phyloP scores from a whole-genome alignment of 805 yeast species.

The Sporopachydermia lactativora region DNA sequence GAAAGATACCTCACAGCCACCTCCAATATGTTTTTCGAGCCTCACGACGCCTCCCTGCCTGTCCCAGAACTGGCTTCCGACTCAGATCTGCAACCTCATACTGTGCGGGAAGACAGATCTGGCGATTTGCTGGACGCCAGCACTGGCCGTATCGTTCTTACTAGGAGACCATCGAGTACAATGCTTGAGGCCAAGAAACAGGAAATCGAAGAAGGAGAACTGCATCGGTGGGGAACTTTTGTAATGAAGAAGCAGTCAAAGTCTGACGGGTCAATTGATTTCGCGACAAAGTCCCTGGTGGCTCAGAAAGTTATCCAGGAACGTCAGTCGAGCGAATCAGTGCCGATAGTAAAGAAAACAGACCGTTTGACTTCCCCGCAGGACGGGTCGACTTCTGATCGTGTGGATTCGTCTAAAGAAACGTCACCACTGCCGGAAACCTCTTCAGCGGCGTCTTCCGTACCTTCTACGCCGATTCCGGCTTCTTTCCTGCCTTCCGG shows the following conservation, averaged over 20 bases:
- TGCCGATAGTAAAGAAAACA: not conserved
- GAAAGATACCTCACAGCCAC: not conserved
- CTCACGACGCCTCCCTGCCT: not conserved
- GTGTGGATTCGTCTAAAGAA: constrained; percentile 3
- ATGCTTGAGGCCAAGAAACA: constrained; percentile 52
- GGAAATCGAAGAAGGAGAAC: constrained; percentile 87
- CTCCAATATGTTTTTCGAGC: not conserved
- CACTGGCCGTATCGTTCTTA: not conserved
- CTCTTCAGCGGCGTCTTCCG: constrained; percentile 3
- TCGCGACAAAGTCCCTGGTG: not conserved
- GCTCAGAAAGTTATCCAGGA: constrained; percentile 20
- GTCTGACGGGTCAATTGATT: not conserved
- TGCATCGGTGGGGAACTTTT: constrained; percentile 75
- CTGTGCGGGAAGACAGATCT: not conserved
- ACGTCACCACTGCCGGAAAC: not conserved
- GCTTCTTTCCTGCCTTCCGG: constrained; percentile 30
- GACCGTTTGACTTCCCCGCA: constrained; percentile 4
- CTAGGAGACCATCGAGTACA: constrained; percentile 15
- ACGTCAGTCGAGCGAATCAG: constrained; percentile 5
- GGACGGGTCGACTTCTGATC: no score
- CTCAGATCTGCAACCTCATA: not conserved
- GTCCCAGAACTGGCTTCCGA: not conserved
- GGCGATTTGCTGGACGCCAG: not conserved
- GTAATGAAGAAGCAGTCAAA: constrained; percentile 42
- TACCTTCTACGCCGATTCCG: constrained; percentile 1